Evolutionary conservation across 345 rosid species (phyloP), one percentile per base, ranked within the genome.

Genomic region (Boechera divaricarpa): DNA sequence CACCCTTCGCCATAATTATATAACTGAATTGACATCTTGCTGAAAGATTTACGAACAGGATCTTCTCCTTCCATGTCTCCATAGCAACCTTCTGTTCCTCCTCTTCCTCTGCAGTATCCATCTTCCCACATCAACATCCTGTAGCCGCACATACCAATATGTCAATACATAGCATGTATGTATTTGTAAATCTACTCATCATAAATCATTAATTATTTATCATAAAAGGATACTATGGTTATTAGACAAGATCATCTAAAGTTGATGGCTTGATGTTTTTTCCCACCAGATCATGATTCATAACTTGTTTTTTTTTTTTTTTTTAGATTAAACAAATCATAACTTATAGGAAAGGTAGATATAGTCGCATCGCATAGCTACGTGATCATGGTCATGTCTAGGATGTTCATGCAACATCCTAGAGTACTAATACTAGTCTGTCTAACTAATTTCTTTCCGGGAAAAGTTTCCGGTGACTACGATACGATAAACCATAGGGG

Each of bases 61-160:
- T 92, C 98, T 78, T 94, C 98, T 72, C 92, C 92, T 53, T 90
- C 97, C 57, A 86, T 89, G 69, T 89, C 94, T 75, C 93, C 98
- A 78, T 85, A 69, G 79, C 97, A 87, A 62, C 92, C 92, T 72
- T 86, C 89, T 41, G 72, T n/a, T 56, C 66, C 76, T 69, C 82
- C 88, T 84, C 95, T 84, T 82, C 90, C 97, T 79, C 89, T 87
- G 82, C 98, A 94, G 80, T 80, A 94, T 59, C 98, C 98, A 85
- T 94, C 98, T 85, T 94, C 98, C 98, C 98, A 94, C 98, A 94
- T 94, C 90, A 94, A 80, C 98, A 94, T 94, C 92, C 98, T 94
- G 56, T 56, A 48, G 2, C 21, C 49, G 45, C 41, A 69, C 39
- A 77, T 33, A 69, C 62, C 70, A 42, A 67, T 45, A 32, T 33